Conservation (phyloP, 2,329 filamentous ascomycete genomes). For the Aspergillus transmontanensis region DNA sequence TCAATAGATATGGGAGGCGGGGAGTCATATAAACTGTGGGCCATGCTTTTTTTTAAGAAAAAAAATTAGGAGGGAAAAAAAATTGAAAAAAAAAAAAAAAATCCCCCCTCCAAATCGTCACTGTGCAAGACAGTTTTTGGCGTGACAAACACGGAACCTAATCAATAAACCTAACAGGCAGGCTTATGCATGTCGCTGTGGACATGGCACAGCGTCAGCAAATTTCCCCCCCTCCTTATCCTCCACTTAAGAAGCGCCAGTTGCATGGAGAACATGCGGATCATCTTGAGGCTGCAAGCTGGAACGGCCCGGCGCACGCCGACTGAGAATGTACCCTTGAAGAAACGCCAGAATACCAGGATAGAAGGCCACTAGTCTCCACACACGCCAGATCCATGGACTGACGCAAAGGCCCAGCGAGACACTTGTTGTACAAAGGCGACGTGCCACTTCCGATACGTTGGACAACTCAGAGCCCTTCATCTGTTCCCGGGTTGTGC, state of each 20-base stretch:
- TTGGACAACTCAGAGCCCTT: background rate
- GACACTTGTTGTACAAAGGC: slow-evolving; percentile 25
- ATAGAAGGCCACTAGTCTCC: slow-evolving; percentile 26
- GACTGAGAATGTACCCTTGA: slow-evolving; percentile 41
- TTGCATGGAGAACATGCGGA: slow-evolving; percentile 41
- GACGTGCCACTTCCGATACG: slow-evolving; percentile 15
- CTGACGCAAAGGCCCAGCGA: slow-evolving; percentile 18
- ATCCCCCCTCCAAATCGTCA: slow-evolving; percentile 16
- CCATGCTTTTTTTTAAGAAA: slow-evolving; percentile 26
- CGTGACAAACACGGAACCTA: slow-evolving; percentile 40
- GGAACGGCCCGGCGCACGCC: slow-evolving; percentile 50
- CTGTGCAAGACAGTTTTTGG: slow-evolving; percentile 25
- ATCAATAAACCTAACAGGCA: slow-evolving; percentile 39
- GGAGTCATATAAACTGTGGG: slow-evolving; percentile 43
- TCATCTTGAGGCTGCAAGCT: slow-evolving; percentile 49
- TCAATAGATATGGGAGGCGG: slow-evolving; percentile 37
- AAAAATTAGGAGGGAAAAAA: slow-evolving; percentile 9
- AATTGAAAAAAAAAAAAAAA: slow-evolving; percentile 10
- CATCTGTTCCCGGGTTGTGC: background rate
- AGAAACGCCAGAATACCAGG: slow-evolving; percentile 37
- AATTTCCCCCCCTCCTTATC: slow-evolving; percentile 34
- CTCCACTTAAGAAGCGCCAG: slow-evolving; percentile 34
- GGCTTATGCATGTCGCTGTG: slow-evolving; percentile 42
- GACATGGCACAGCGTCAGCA: slow-evolving; percentile 37
- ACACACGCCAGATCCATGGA: slow-evolving; percentile 25